Base-by-base conservation (phyloP, 129 eudicot species). In the Pittosporum tobira region DNA sequence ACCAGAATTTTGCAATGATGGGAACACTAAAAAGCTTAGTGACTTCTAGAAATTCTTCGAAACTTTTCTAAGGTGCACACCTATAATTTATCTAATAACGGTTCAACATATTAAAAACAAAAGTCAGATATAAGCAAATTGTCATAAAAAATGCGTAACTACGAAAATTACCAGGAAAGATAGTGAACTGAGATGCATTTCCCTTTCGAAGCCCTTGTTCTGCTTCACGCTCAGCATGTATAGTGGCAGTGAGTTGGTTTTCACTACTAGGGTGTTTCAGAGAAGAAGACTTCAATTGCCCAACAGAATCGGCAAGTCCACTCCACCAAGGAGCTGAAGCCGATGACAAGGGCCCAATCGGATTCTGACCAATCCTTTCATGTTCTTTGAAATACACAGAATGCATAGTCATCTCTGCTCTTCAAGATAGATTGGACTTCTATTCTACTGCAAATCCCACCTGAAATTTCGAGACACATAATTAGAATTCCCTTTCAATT, bases 271-370 rank as follows among this genome's bases (percentile, higher is more conserved):
- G 28, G 21, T 64, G 65, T 27, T 52, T 74, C 56, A 68, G 31
- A 23, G 77, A 62, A 42, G 75, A 57, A 63, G 58, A 23, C 66
- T 73, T 79, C 52, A 64, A 48, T 30, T 47, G 75, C 38, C 63
- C 66, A 48, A 61, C 53, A 56, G 71, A 43, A 16, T 76, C 76
- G 40, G 42, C 69, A 30, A 76, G 70, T 19, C 84, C 84, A 71
- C 74, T 61, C 94, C 87, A 80, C 87, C 87, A 77, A 44, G 81
- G 81, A 72, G 69, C 79, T 34, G 81, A 44, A 22, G 71, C 69
- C 8, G 63, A 63, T 70, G 78, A 43, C 75, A 68, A 36, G 26
- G 67, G 61, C 40, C 70, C 80, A 58, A 59, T 59, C 3, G 63
- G 61, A 57, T 68, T 57, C 2, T 68, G 61, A 48, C 34, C 57